Base-by-base conservation (phyloP, 192 early-diverging fungal species). In the Pilobolus umbonatus region DNA sequence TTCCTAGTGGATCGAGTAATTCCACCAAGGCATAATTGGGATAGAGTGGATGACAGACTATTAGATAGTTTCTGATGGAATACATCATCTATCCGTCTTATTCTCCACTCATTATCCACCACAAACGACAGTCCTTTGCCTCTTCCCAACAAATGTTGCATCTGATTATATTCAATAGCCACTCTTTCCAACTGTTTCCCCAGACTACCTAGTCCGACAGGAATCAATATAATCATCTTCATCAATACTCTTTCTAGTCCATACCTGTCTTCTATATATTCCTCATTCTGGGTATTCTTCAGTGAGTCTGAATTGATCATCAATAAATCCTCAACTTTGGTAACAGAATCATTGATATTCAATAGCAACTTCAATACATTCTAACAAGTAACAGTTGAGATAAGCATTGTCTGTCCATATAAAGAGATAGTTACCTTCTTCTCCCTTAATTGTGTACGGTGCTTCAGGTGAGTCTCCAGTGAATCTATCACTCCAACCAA, bases 121-220 rank as follows among this genome's bases (percentile, higher is more conserved):
- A 92, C 85, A 70, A 91, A 88, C 1, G 85, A 72, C 17, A 84
- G 62, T 10, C 60, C 72, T 52, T 83, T 72, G 6, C 85, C 85
- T 44, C 75, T 72, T 15, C 71, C 75, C 1, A 88, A 83, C 6
- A 91, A 76, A 60, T 88, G 87, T 56, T 81, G 85, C 74, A 92
- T 84, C 51, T 92, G 89, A 52, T 92, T 91, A 60, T 80, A 92
- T 70, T 92, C 90, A 26, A 88, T 84, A 12, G 90, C 90, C 6
- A 92, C 88, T 19, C 89, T 81, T 55, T 92, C 90, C 21, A 92
- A 75, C 21, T 85, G 80, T 46, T 92, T 91, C 22, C 81, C 82
- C 4, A 81, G 74, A 38, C 72, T 76, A 44, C 17, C 19, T 34
- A 19, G 17, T 24, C 29, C 4, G 14, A 31, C 43, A 22, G 24